Evolutionary conservation across 164 flowering plant species (phyloP), one percentile per base, ranked within the genome.

Genomic region (Kingdonia uniflora): DNA sequence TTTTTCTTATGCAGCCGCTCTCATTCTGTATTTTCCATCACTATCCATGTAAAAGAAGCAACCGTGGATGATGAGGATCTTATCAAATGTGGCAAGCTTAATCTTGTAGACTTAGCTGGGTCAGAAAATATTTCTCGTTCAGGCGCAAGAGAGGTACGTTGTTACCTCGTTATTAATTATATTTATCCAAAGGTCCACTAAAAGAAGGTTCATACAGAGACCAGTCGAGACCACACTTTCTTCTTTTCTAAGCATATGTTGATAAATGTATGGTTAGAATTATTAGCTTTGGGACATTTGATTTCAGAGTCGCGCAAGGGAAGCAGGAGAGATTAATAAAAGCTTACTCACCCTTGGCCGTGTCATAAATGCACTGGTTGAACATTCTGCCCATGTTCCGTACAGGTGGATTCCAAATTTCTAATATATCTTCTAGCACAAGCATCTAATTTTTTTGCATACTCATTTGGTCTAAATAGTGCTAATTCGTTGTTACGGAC

Each of bases 271-370:
- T 29, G 35, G 35, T 29, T 29, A 29, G 35, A 29, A 3, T 3
- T 29, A 29, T 3, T 29, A 29, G 35, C 35, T 29, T 4, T 29
- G 35, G 35, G 35, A 29, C 35, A 29, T 29, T n/a, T 14, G 39
- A 40, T 50, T 73, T 51, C 71, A 88, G 96, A 78, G 77, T 17
- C 79, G 95, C 24, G 88, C 88, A 65, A 78, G 94, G 64, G 96
- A 88, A 78, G 94, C 96, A 23, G 96, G 96, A 44, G 97, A 88
- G 67, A 88, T 88, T 59, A 88, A 85, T 71, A 88, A 85, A 70
- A 88, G 97, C 69, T 67, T 88, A 55, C 91, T 88, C 23, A 88
- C 97, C 25, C 68, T 88, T 22, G 97, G 97, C n/a, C 85, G 91
- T 33, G 84, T 80, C 46, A 88, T 88, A 22, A 88, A 79, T 66